These are phyloP conservation scores for Litchi chinensis DNA, from an alignment of 345 rosid genomes.

Conservation along the genomic window DNA sequence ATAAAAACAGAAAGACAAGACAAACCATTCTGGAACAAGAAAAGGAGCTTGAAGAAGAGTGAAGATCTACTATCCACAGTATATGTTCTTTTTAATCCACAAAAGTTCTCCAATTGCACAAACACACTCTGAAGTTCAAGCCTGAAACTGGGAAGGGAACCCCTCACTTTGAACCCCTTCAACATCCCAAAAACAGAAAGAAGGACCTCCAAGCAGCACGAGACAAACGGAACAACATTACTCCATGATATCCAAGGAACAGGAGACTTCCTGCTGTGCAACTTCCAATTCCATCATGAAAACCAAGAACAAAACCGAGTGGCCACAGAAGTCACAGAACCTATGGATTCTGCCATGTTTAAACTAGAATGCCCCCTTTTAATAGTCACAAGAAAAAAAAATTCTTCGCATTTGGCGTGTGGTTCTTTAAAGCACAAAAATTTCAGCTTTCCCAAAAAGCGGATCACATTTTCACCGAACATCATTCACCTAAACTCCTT, in stretches of 20 bases:
- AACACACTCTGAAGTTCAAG: conserved; percentile 25
- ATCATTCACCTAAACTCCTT: background rate
- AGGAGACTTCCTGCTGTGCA: conserved; percentile 3
- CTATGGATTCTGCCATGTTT: conserved; percentile 16
- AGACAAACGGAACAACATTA: conserved; percentile 12
- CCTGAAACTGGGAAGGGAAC: conserved; percentile 14
- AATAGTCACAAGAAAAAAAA: background rate
- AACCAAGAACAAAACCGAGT: conserved; percentile 8
- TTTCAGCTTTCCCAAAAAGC: background rate
- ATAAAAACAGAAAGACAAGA: conserved; percentile 30
- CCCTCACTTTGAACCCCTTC: background rate
- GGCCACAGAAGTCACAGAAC: conserved; percentile 13
- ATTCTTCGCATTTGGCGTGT: conserved; percentile 5
- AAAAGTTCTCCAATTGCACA: conserved; percentile 20
- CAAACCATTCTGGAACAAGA: conserved; percentile 33
- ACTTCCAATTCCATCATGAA: conserved; percentile 9
- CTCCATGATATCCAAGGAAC: conserved; percentile 15
- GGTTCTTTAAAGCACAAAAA: conserved; percentile 11
- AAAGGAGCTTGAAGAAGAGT: conserved; percentile 20
- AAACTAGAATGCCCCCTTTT: conserved; percentile 3
- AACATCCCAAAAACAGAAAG: conserved; percentile 9
- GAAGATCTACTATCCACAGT: conserved; percentile 14
- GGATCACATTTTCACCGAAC: conserved; percentile 11
- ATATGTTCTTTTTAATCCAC: conserved; percentile 18
- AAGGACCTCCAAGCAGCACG: conserved; percentile 16